Conservation (phyloP, 331 rosid species). For the Stylosanthes scabra region DNA sequence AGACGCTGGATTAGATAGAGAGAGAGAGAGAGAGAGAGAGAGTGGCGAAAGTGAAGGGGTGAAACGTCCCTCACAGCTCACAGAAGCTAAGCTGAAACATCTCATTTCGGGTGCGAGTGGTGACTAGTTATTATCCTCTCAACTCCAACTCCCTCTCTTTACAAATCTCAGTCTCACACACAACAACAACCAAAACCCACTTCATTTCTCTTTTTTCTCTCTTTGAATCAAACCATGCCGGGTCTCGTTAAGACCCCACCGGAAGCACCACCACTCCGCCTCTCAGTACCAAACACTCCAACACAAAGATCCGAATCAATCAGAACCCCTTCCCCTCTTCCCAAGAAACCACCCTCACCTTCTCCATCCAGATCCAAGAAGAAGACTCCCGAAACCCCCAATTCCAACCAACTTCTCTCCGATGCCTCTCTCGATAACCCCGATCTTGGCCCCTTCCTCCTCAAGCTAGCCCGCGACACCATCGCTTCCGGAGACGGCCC, state of each 20-base stretch:
- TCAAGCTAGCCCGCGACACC: slow-evolving; percentile 87
- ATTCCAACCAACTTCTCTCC: slow-evolving; percentile 51
- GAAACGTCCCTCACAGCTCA: slow-evolving; percentile 52
- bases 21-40: too few relatives aligned
- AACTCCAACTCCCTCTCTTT: neutral
- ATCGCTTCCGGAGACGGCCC: slow-evolving; percentile 98
- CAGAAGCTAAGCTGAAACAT: slow-evolving; percentile 59
- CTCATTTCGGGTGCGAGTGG: slow-evolving; percentile 53
- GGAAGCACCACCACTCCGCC: slow-evolving; percentile 62
- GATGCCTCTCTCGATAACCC: slow-evolving; percentile 93
- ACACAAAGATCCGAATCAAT: slow-evolving; percentile 51
- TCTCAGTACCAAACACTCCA: slow-evolving; percentile 65
- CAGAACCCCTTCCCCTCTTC: slow-evolving; percentile 71
- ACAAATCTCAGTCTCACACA: slow-evolving; percentile 32
- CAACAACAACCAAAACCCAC: neutral
- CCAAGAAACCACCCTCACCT: slow-evolving; percentile 77
- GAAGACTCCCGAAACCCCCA: slow-evolving; percentile 59
- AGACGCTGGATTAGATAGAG: too few relatives aligned
- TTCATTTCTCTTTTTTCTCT: neutral
- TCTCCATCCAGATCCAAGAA: slow-evolving; percentile 84
- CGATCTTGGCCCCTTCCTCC: slow-evolving; percentile 98
- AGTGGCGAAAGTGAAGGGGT: slow-evolving; percentile 30
- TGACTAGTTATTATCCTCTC: slow-evolving; percentile 47
- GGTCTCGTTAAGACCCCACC: slow-evolving; percentile 90
- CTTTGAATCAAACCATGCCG: slow-evolving; percentile 57